Conservation (phyloP, 164 flowering plant genomes). For the Macadamia integrifolia region DNA sequence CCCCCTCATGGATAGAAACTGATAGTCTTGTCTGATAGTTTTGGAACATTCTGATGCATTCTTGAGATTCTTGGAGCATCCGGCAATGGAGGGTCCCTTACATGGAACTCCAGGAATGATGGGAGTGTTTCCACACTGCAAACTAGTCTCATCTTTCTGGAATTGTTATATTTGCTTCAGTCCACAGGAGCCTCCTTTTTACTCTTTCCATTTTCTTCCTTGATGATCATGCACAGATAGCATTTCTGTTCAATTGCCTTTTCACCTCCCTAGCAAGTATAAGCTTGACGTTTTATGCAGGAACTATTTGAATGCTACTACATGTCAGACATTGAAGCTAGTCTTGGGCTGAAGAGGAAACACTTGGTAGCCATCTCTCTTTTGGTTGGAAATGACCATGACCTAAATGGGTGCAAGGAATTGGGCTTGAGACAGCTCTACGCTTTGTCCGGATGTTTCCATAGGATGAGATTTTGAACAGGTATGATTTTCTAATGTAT, state of each 20-base stretch:
- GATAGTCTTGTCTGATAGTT: too few relatives aligned
- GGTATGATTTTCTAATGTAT: constrained; percentile 31
- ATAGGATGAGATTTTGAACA: constrained; percentile 67
- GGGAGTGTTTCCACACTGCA: too few relatives aligned
- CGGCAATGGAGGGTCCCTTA: too few relatives aligned
- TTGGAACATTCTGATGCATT: too few relatives aligned
- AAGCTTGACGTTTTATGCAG: constrained; percentile 40
- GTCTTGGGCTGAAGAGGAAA: constrained; percentile 76
- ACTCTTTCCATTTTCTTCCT: background rate
- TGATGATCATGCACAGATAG: background rate
- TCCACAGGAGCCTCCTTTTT: constrained; percentile 1
- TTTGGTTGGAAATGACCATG: constrained; percentile 86
- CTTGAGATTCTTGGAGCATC: too few relatives aligned
- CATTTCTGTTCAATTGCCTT: constrained; percentile 10
- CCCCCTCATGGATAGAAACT: too few relatives aligned
- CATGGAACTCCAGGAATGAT: too few relatives aligned
- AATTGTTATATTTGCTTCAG: background rate
- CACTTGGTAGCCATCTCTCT: constrained; percentile 85
- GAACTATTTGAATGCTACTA: constrained; percentile 89
- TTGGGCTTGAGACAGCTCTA: constrained; percentile 78
- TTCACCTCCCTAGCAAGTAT: constrained; percentile 8
- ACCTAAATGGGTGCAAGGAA: constrained; percentile 78
- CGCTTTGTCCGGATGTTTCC: constrained; percentile 57
- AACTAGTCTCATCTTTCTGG: background rate
- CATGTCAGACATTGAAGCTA: constrained; percentile 76